phyloP scores from a whole-genome alignment of 306 rosid species.

The Bauhinia variegata region DNA sequence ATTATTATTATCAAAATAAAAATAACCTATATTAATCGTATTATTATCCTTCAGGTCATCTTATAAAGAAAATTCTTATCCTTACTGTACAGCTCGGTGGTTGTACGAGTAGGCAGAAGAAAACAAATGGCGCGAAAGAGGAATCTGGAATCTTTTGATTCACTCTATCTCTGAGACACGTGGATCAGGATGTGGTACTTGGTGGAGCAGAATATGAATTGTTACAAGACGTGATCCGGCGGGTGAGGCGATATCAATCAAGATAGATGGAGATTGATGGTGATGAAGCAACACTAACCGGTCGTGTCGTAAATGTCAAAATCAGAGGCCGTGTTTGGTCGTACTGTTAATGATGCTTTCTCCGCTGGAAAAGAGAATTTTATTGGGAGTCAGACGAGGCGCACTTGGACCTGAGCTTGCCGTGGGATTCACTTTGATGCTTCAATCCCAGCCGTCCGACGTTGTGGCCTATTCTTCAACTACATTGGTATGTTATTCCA shows the following conservation, averaged over 20 bases:
- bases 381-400: slow-evolving; percentile 27
- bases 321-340: slow-evolving; percentile 23
- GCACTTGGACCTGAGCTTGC: slow-evolving; percentile 35
- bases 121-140: background rate
- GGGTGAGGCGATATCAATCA: too few relatives aligned
- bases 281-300: slow-evolving; percentile 10
- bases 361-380: slow-evolving; percentile 26
- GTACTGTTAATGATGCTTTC: slow-evolving; percentile 38
- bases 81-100: too few relatives aligned
- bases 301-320: slow-evolving; percentile 30
- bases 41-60: too few relatives aligned
- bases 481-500: too few relatives aligned
- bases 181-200: slow-evolving; percentile 2
- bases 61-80: too few relatives aligned
- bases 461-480: too few relatives aligned
- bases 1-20: too few relatives aligned
- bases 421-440: too few relatives aligned
- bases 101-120: too few relatives aligned
- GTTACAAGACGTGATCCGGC: too few relatives aligned
- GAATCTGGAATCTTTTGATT: background rate
- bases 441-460: background rate
- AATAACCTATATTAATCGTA: too few relatives aligned
- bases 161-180: background rate
- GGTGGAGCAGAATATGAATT: background rate
- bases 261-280: slow-evolving; percentile 1